Percentiles rank a stretch among this genome's conserved stretches.
phyloP scores from a whole-genome alignment of 176 grass and related monocot genomes.

The Saccharum officinarum region DNA sequence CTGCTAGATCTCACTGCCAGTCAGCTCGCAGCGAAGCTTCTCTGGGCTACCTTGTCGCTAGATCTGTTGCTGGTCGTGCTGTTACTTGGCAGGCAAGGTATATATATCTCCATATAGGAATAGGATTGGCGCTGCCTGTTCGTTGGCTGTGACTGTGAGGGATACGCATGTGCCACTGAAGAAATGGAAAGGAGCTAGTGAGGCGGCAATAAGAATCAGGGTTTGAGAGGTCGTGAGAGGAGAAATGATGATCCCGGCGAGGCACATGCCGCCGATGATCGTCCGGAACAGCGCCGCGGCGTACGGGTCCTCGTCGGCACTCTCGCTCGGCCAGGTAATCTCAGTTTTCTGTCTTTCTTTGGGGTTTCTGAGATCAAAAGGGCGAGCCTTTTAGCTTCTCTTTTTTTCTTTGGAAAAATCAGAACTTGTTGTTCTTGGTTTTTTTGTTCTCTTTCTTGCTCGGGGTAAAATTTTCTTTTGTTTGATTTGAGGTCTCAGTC shows the following conservation, averaged over 20 bases:
- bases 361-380: not conserved
- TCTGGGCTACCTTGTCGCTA: conserved; percentile 42
- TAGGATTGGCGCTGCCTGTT: conserved; percentile 22
- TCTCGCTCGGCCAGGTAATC: conserved; percentile 86
- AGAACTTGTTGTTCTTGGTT: not conserved
- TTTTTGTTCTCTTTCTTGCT: not conserved
- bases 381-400: not conserved
- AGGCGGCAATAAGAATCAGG: conserved; percentile 43
- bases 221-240: conserved; percentile 35
- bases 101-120: conserved; percentile 26
- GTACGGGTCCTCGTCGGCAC: conserved; percentile 81
- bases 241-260: conserved; percentile 96
- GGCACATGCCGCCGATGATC: conserved; percentile 86
- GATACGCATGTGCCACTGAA: conserved; percentile 5
- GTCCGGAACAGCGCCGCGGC: conserved; percentile 52
- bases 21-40: not conserved
- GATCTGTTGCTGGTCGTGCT: conserved; percentile 54
- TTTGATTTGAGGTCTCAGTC: conserved; percentile 1
- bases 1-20: conserved; percentile 49
- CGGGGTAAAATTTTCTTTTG: not conserved
- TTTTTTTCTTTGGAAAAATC: not conserved
- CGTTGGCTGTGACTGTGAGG: not conserved
- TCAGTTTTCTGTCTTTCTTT: not conserved
- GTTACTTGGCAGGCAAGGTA: conserved; percentile 45
- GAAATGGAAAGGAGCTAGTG: conserved; percentile 34